phyloP scores from a whole-genome alignment of 371 early-diverging fungal species.

The Haplosporangium sp. region DNA sequence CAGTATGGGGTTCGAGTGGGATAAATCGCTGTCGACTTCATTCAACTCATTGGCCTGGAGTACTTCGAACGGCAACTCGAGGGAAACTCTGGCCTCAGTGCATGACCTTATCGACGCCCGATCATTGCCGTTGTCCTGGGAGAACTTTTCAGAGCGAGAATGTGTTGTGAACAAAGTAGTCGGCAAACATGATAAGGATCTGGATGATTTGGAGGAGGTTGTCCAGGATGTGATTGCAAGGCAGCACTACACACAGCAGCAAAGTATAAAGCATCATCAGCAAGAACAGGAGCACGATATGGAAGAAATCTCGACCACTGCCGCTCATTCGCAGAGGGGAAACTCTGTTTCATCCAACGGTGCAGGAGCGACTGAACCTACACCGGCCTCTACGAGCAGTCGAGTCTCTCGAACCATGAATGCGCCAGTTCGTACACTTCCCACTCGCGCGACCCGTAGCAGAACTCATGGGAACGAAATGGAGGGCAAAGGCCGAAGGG shows the following conservation, averaged over 20 bases:
- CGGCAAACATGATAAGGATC: conserved; percentile 44
- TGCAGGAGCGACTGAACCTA: background rate
- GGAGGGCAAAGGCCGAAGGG: background rate
- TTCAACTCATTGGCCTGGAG: conserved; percentile 19
- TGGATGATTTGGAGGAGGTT: conserved; percentile 35
- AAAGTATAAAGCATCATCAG: background rate
- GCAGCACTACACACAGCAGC: conserved; percentile 23
- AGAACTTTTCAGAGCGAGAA: conserved; percentile 46
- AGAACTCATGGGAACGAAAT: conserved; percentile 16
- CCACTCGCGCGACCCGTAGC: conserved; percentile 37
- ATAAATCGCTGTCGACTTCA: conserved; percentile 2
- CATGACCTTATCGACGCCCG: conserved; percentile 23
- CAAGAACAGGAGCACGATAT: conserved; percentile 16
- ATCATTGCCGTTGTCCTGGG: conserved; percentile 43
- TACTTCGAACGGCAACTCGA: conserved; percentile 15
- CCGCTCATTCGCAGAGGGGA: conserved; percentile 5
- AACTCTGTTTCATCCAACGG: conserved; percentile 8
- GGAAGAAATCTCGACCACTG: conserved; percentile 2
- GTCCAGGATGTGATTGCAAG: conserved; percentile 43
- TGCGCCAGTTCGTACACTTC: background rate
- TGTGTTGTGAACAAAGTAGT: conserved; percentile 48
- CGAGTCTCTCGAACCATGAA: background rate
- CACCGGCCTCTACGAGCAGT: background rate
- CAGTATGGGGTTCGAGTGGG: conserved; percentile 6
- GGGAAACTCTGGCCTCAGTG: conserved; percentile 8